Evolutionary conservation across 352 stramenopile genomes (phyloP).

Genomic region (Phytophthora megakarya): DNA sequence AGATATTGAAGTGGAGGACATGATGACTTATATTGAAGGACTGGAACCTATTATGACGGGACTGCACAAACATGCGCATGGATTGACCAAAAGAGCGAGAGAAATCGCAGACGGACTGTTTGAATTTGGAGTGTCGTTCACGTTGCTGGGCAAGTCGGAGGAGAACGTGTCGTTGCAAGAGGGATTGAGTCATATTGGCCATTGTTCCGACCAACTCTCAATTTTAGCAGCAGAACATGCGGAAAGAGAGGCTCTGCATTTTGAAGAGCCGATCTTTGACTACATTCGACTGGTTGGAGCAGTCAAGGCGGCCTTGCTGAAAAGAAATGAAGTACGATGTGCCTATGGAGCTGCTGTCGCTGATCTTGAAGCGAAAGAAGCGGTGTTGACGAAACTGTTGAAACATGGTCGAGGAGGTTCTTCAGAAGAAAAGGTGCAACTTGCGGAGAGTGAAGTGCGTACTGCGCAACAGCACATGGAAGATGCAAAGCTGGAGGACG

Average conservation of each 20-base stretch:
- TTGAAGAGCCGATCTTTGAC: slow-evolving; percentile 96
- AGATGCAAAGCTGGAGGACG: slow-evolving; percentile 92
- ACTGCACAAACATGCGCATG: slow-evolving; percentile 93
- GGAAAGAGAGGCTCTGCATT: slow-evolving; percentile 91
- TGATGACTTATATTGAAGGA: slow-evolving; percentile 95
- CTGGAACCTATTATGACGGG: slow-evolving; percentile 96
- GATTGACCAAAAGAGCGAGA: slow-evolving; percentile 92
- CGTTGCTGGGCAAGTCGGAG: slow-evolving; percentile 93
- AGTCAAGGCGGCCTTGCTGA: slow-evolving; percentile 93
- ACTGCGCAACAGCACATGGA: slow-evolving; percentile 87
- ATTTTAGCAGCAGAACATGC: slow-evolving; percentile 92
- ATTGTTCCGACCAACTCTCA: slow-evolving; percentile 92
- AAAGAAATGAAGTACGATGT: slow-evolving; percentile 92
- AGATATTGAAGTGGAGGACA: slow-evolving; percentile 95
- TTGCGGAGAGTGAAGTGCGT: slow-evolving; percentile 79
- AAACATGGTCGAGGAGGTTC: slow-evolving; percentile 56
- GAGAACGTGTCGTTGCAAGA: slow-evolving; percentile 93
- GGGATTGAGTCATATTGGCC: slow-evolving; percentile 91
- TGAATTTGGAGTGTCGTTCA: slow-evolving; percentile 97
- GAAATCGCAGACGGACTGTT: slow-evolving; percentile 97
- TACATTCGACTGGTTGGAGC: slow-evolving; percentile 96
- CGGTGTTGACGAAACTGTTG: slow-evolving; percentile 58
- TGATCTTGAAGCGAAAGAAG: slow-evolving; percentile 88
- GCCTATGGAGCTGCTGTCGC: slow-evolving; percentile 87
- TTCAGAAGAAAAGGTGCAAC: slow-evolving; percentile 87